Base-by-base conservation (phyloP, 768 basidiomycete species). In the Thelephora ganbajun region DNA sequence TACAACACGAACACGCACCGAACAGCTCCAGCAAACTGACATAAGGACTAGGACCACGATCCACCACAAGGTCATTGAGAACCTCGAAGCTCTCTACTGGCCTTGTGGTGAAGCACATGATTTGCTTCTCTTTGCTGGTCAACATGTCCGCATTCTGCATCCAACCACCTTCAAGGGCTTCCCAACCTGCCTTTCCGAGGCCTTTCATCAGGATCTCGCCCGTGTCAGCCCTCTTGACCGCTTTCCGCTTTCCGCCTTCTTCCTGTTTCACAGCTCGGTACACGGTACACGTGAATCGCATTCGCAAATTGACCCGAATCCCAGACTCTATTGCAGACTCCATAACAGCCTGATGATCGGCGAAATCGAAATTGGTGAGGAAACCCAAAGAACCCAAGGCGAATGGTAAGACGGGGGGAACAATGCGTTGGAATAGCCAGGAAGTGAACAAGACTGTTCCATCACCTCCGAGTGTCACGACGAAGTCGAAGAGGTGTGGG, bases 251-350 rank as follows among this genome's bases (percentile, higher is more conserved):
- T 43, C 71, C 66, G 19, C 76, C 74, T 50, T 80, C 74, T 58
- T 84, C 85, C 12, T 78, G 76, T 20, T 77, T 73, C 37, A 96
- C 79, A 4, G 92, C 86, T 35, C 96, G 86, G 62, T 94, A 99
- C 11, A 99, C 89, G 5, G 96, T 98, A 64, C 96, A 98, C 6
- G 94, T 98, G 64, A 99, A 99, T 23, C 96, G 81, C 96, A 99
- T 99, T 44, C 96, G 84, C 12, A 99, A 71, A 62, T 99, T 99
- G 48, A 98, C 93, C 7, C 93, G 83, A 53, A 99, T 94, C 26
- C 96, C 96, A 11, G 80, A 76, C 57, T 97, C 91, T 50, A 97
- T 79, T 35, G 78, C 81, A 58, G 79, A 79, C 66, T 92, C 80
- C 77, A 99, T 79, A 50, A 93, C 83, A 7, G 77, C 62, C 59